Percentiles rank a stretch among this genome's conserved stretches.
phyloP scores from a whole-genome alignment of 768 basidiomycete genomes.

The Pleurotus platypus region DNA sequence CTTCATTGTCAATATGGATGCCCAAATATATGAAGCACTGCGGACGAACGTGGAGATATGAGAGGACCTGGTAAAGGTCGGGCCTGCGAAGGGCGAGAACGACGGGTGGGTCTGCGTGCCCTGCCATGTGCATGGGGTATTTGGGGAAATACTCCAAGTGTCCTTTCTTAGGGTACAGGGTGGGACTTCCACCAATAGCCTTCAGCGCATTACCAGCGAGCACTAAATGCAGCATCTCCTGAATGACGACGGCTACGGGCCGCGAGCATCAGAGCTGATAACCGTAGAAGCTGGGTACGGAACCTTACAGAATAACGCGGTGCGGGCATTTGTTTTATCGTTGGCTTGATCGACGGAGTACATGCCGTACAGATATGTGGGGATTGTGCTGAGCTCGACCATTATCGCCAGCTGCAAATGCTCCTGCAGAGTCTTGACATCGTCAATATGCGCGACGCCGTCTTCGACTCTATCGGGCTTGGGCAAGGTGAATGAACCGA shows the following conservation, averaged over 20 bases:
- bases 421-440: neutral
- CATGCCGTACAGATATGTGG: conserved; percentile 21
- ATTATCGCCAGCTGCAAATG: conserved; percentile 19
- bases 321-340: conserved; percentile 13
- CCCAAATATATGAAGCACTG: neutral
- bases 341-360: conserved; percentile 19
- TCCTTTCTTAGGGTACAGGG: conserved; percentile 14
- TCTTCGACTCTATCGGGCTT: neutral
- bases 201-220: conserved; percentile 21
- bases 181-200: conserved; percentile 18
- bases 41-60: neutral
- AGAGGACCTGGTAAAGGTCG: conserved; percentile 2
- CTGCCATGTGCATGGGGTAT: conserved; percentile 17
- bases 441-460: neutral
- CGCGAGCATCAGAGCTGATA: neutral
- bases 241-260: conserved; percentile 17
- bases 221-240: conserved; percentile 25
- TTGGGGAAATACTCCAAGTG: conserved; percentile 13
- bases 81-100: neutral
- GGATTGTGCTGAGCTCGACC: conserved; percentile 23
- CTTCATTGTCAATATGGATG: neutral
- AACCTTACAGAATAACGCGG: conserved; percentile 11
- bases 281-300: neutral
- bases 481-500: neutral
- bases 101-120: conserved; percentile 7